Evolutionary conservation across 2,329 filamentous ascomycete species (phyloP).

Genomic region (Drechslerella dactyloides): DNA sequence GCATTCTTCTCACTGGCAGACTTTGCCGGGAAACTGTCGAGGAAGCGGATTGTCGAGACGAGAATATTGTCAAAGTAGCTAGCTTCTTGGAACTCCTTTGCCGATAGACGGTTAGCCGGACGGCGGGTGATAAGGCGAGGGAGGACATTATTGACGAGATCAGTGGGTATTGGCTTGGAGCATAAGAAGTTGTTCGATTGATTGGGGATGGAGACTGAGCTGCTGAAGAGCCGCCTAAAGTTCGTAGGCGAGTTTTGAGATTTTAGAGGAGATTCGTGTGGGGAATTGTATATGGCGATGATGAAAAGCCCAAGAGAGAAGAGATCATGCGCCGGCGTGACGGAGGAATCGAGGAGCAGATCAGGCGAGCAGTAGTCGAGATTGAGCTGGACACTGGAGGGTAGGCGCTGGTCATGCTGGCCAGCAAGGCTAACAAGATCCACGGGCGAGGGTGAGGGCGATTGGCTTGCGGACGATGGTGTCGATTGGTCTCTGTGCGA

Average conservation of each 20-base stretch:
- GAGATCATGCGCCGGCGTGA: slow-evolving; percentile 84
- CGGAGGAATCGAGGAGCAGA: slow-evolving; percentile 87
- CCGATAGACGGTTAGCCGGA: slow-evolving; percentile 84
- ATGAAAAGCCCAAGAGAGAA: slow-evolving; percentile 91
- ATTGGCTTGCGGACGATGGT: slow-evolving; percentile 68
- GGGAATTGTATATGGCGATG: slow-evolving; percentile 90
- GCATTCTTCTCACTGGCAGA: slow-evolving; percentile 87
- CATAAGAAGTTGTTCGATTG: slow-evolving; percentile 83
- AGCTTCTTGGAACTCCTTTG: slow-evolving; percentile 90
- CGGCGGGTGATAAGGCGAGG: slow-evolving; percentile 85
- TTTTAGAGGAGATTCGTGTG: slow-evolving; percentile 84
- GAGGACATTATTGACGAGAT: slow-evolving; percentile 76
- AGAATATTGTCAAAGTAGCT: slow-evolving; percentile 97
- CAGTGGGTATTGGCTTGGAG: slow-evolving; percentile 77
- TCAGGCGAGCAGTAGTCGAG: slow-evolving; percentile 94
- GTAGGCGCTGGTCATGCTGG: slow-evolving; percentile 83
- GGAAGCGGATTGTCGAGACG: slow-evolving; percentile 92
- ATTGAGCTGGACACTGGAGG: slow-evolving; percentile 81
- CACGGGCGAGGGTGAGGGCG: slow-evolving; percentile 72
- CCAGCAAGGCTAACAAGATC: slow-evolving; percentile 38
- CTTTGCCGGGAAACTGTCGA: slow-evolving; percentile 90
- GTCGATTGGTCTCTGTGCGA: slow-evolving; percentile 74
- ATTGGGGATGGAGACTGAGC: slow-evolving; percentile 78
- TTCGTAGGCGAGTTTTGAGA: slow-evolving; percentile 78
- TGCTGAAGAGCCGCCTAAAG: slow-evolving; percentile 83